These are phyloP conservation scores for Lentinula lateritia DNA, from an alignment of 768 basidiomycete species.

Conservation along the genomic window DNA sequence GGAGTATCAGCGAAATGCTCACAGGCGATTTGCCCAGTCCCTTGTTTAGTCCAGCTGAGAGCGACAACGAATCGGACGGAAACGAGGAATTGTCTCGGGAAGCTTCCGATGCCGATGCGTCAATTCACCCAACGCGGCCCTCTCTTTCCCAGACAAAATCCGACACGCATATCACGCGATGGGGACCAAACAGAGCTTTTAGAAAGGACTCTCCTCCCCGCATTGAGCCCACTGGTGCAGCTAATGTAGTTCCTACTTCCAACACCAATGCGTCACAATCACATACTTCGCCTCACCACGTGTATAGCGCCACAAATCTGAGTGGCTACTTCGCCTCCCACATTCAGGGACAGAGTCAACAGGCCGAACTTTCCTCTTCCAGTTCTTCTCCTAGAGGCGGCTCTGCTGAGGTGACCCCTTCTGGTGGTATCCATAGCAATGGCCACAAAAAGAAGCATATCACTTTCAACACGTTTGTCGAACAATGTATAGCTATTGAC, in stretches of 20 bases:
- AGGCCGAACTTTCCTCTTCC: slow-evolving; percentile 3
- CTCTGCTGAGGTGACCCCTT: slow-evolving; percentile 13
- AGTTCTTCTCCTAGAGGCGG: slow-evolving; percentile 5
- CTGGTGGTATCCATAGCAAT: slow-evolving; percentile 17
- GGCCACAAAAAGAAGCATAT: slow-evolving; percentile 68
- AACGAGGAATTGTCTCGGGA: slow-evolving; percentile 11
- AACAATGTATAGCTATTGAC: slow-evolving; percentile 91
- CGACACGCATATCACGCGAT: slow-evolving; percentile 72
- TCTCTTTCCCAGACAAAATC: slow-evolving; percentile 78
- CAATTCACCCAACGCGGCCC: slow-evolving; percentile 38
- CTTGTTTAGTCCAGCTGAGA: slow-evolving; percentile 54
- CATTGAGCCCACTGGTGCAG: slow-evolving; percentile 34
- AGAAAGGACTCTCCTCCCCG: slow-evolving; percentile 67
- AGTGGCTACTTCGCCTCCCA: slow-evolving; percentile 2
- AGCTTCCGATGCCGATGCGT: slow-evolving; percentile 2
- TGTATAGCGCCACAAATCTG: slow-evolving; percentile 4
- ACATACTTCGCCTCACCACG: slow-evolving; percentile 1
- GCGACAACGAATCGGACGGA: slow-evolving; percentile 42
- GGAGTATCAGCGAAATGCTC: slow-evolving; percentile 87
- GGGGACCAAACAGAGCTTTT: slow-evolving; percentile 39
- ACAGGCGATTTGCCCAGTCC: slow-evolving; percentile 55
- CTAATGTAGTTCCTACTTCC: slow-evolving; percentile 5
- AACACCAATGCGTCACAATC: background rate
- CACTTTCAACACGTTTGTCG: slow-evolving; percentile 96
- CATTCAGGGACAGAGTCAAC: background rate